Percentiles rank a stretch among this genome's conserved stretches.
These are phyloP conservation scores for Murraya koenigii DNA, from an alignment of 345 rosid genomes.

Conservation along the genomic window DNA sequence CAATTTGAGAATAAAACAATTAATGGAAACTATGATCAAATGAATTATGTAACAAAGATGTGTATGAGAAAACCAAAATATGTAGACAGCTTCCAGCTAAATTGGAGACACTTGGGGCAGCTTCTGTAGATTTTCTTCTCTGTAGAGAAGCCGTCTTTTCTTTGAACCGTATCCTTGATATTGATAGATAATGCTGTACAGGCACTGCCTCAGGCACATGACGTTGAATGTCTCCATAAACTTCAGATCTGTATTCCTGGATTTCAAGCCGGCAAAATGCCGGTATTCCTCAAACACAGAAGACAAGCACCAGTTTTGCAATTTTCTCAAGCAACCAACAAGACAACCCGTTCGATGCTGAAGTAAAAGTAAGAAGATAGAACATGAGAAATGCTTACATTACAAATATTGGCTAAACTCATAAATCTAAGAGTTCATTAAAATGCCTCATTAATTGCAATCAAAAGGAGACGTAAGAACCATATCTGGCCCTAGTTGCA, in stretches of 20 bases:
- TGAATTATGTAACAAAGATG: neutral
- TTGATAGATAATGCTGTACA: slow-evolving; percentile 64
- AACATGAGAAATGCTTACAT: neutral
- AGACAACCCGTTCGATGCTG: slow-evolving; percentile 93
- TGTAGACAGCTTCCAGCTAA: neutral
- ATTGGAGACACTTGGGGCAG: slow-evolving; percentile 45
- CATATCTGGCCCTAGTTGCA: neutral
- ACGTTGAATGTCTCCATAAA: slow-evolving; percentile 63
- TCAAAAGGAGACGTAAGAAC: neutral
- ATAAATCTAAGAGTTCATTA: neutral
- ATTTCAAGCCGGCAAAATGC: slow-evolving; percentile 60
- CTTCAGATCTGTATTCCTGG: slow-evolving; percentile 49
- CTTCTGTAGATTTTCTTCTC: slow-evolving; percentile 53
- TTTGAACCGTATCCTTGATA: slow-evolving; percentile 69
- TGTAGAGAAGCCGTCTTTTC: slow-evolving; percentile 64
- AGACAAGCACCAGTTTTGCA: slow-evolving; percentile 75
- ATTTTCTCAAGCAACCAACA: slow-evolving; percentile 82
- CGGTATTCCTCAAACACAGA: slow-evolving; percentile 73
- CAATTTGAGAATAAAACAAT: too few relatives aligned
- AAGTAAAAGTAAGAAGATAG: slow-evolving; percentile 7
- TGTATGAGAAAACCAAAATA: neutral
- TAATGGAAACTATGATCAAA: neutral
- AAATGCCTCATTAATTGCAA: neutral
- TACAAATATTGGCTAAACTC: neutral
- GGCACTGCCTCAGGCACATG: slow-evolving; percentile 48